These are phyloP conservation scores for Daldinia vernicosa DNA, from an alignment of 495 filamentous ascomycete genomes.

Conservation along the genomic window DNA sequence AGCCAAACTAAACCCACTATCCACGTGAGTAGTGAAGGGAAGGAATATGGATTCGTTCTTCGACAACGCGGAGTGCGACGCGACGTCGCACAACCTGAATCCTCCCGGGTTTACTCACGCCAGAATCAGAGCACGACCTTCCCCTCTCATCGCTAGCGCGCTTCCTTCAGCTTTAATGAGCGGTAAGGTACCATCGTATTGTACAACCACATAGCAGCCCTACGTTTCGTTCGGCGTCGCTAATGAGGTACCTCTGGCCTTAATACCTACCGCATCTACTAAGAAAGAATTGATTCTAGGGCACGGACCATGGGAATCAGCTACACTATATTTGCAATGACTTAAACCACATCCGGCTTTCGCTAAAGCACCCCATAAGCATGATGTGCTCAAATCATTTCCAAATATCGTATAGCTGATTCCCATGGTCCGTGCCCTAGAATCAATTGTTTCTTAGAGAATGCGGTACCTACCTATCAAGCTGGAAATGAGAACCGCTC, in stretches of 20 bases:
- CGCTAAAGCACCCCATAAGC: too few species aligned
- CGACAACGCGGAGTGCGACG: constrained; percentile 23
- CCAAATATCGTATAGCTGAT: too few species aligned
- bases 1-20: constrained; percentile 13
- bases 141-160: not conserved
- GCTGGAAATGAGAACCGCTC: not conserved
- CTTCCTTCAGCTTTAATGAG: constrained; percentile 8
- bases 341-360: too few species aligned
- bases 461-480: too few species aligned
- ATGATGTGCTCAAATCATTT: too few species aligned
- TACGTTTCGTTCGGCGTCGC: constrained; percentile 19
- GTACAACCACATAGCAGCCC: constrained; percentile 12
- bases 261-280: too few species aligned
- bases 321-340: too few species aligned
- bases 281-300: too few species aligned
- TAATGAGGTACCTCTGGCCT: not conserved
- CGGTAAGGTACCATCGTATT: constrained; percentile 10
- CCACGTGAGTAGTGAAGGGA: constrained; percentile 31
- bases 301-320: too few species aligned
- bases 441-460: too few species aligned
- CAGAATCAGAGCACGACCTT: constrained; percentile 11
- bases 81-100: constrained; percentile 36
- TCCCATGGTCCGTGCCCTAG: too few species aligned
- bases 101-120: constrained; percentile 30
- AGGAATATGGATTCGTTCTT: constrained; percentile 18